Conservation (phyloP, 257 asterid species). For the Misopates orontium region DNA sequence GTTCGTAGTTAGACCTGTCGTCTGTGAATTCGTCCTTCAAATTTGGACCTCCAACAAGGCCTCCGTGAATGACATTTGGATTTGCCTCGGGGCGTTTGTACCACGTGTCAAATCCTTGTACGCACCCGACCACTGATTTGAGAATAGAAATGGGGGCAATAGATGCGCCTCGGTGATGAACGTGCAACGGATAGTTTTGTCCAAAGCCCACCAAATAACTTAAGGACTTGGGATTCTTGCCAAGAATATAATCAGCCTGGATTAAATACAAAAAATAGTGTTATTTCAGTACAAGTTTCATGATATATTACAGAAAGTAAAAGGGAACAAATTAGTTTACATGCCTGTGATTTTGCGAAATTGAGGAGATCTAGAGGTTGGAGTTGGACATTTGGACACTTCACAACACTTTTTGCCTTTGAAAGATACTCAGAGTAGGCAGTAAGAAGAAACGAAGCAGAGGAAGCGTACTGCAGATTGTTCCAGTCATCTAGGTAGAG, state of each 20-base stretch:
- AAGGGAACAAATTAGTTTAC: not conserved
- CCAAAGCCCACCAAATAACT: slow-evolving; percentile 90
- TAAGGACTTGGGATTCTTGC: slow-evolving; percentile 68
- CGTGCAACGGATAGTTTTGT: slow-evolving; percentile 58
- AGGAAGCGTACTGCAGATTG: slow-evolving; percentile 74
- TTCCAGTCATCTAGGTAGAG: slow-evolving; percentile 70
- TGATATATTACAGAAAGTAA: no score
- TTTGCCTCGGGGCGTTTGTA: slow-evolving; percentile 55
- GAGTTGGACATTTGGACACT: slow-evolving; percentile 61
- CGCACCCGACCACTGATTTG: slow-evolving; percentile 58
- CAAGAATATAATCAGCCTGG: slow-evolving; percentile 88
- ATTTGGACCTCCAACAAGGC: slow-evolving; percentile 81
- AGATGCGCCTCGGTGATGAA: slow-evolving; percentile 87
- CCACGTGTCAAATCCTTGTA: slow-evolving; percentile 73
- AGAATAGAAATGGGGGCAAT: slow-evolving; percentile 50
- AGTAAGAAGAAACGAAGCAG: slow-evolving; percentile 72
- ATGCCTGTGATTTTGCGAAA: slow-evolving; percentile 76
- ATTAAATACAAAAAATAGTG: not conserved
- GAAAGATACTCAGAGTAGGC: slow-evolving; percentile 80
- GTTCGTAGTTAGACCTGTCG: slow-evolving; percentile 75
- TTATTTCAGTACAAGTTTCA: no score
- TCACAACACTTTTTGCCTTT: slow-evolving; percentile 41
- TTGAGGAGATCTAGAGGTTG: slow-evolving; percentile 65
- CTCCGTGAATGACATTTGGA: slow-evolving; percentile 71
- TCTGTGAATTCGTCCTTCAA: slow-evolving; percentile 57